Percentiles rank a stretch among this genome's conserved stretches.
phyloP scores from a whole-genome alignment of 192 early-diverging fungal species.

The Linnemannia zychae region DNA sequence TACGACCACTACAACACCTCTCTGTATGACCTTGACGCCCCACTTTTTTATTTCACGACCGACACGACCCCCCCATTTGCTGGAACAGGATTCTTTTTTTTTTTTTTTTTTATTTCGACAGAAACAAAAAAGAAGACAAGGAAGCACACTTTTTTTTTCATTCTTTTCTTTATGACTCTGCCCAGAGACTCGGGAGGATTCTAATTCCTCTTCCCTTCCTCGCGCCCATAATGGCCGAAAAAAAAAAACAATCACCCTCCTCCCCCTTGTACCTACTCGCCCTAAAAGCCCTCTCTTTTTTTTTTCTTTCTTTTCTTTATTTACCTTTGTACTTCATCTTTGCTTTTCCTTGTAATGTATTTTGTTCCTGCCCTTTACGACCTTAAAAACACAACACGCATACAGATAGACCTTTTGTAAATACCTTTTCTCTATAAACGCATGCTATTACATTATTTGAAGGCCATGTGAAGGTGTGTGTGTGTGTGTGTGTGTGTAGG shows the following conservation, averaged over 20 bases:
- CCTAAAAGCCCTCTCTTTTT: too few species aligned
- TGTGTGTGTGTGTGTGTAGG: too few species aligned
- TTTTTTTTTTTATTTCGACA: not conserved
- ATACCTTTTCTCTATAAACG: not conserved
- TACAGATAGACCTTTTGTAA: slow-evolving; percentile 5
- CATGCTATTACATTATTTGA: too few species aligned
- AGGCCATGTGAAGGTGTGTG: too few species aligned
- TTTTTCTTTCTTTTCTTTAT: not conserved
- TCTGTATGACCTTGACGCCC: slow-evolving; percentile 4
- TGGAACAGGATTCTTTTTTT: slow-evolving; percentile 10
- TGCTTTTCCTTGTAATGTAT: slow-evolving; percentile 8
- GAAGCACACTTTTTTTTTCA: not conserved
- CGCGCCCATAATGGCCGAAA: not conserved
- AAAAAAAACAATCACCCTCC: too few species aligned
- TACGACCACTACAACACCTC: not conserved
- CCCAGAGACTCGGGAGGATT: not conserved
- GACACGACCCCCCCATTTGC: not conserved
- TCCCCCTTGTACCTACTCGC: not conserved
- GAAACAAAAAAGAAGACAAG: slow-evolving; percentile 2
- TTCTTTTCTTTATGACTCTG: not conserved
- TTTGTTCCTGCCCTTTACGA: not conserved
- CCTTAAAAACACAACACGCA: not conserved
- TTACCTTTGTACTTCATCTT: not conserved
- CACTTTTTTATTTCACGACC: slow-evolving; percentile 1
- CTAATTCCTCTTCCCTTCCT: not conserved